A percentile compares a stretch with the other conserved stretches of the same genome.
These are phyloP conservation scores for Erodium moschatum DNA, from an alignment of 441 rosid species.

Conservation along the genomic window DNA sequence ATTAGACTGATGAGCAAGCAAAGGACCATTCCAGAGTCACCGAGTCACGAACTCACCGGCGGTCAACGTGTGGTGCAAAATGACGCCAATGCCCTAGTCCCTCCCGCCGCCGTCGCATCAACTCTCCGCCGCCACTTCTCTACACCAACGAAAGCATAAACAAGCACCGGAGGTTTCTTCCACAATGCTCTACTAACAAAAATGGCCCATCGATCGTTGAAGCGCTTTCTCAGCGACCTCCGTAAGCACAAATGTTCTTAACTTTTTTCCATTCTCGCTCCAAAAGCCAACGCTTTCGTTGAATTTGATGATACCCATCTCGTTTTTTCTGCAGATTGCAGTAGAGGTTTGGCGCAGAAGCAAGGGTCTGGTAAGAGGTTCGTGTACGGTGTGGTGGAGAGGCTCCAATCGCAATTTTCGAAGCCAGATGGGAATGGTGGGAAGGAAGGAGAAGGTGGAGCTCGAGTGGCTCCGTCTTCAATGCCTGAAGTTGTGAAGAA, in stretches of 20 bases:
- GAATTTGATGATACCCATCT: not conserved
- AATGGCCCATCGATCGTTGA: too few relatives aligned
- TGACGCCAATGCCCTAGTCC: too few relatives aligned
- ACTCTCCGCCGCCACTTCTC: too few relatives aligned
- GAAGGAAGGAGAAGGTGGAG: conserved; percentile 27
- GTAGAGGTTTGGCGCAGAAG: conserved; percentile 29
- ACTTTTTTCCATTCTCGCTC: not conserved
- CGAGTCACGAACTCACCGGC: too few relatives aligned
- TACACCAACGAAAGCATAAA: too few relatives aligned
- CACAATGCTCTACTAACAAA: too few relatives aligned
- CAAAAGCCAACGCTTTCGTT: too few relatives aligned
- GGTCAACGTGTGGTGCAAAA: too few relatives aligned
- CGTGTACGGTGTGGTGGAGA: conserved; percentile 30
- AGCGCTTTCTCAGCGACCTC: not conserved
- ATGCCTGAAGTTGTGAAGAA: conserved; percentile 27
- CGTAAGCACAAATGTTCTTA: conserved; percentile 21
- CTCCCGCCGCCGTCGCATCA: too few relatives aligned
- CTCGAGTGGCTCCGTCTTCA: conserved; percentile 9
- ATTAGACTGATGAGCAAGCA: too few relatives aligned
- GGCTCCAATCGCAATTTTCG: conserved; percentile 40
- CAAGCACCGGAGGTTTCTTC: too few relatives aligned
- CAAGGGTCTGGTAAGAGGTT: conserved; percentile 18
- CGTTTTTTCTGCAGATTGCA: conserved; percentile 27
- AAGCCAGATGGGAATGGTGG: conserved; percentile 25
- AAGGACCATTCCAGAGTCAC: too few relatives aligned